Percentiles rank a stretch among this genome's conserved stretches.
These are phyloP conservation scores for Fusarium armeniacum DNA, from an alignment of 2,329 filamentous ascomycete species.

Conservation along the genomic window DNA sequence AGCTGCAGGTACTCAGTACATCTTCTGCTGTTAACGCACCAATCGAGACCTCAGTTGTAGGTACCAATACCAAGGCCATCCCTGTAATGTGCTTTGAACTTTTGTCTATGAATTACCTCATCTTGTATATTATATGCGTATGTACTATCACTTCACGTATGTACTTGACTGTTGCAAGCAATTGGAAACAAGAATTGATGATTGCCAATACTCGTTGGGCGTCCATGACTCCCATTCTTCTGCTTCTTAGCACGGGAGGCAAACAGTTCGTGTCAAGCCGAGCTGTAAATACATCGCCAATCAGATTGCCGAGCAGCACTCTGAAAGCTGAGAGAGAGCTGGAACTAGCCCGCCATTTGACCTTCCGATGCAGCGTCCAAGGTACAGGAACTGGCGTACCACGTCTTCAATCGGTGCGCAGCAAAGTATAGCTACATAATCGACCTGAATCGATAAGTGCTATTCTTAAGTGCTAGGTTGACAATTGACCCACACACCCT, in stretches of 20 bases:
- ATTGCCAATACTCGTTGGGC: not conserved
- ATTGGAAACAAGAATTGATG: conserved; percentile 1
- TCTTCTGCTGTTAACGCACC: not conserved
- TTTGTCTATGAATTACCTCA: conserved; percentile 7
- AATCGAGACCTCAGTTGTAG: conserved; percentile 2
- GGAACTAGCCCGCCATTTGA: conserved; percentile 23
- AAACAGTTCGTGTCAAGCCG: conserved; percentile 36
- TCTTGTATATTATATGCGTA: not conserved
- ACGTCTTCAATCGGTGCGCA: fast-evolving
- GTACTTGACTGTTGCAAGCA: not conserved
- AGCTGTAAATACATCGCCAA: conserved; percentile 31
- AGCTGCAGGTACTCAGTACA: conserved; percentile 38
- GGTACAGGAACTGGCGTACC: conserved; percentile 6
- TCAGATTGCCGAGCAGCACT: conserved; percentile 16
- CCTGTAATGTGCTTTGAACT: conserved; percentile 11
- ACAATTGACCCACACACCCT: conserved; percentile 34
- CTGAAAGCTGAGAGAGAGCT: conserved; percentile 29
- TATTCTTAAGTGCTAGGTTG: conserved; percentile 36
- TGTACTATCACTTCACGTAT: too few species aligned
- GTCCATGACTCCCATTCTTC: conserved; percentile 25
- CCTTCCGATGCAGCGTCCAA: conserved; percentile 20
- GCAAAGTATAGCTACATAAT: conserved; percentile 5
- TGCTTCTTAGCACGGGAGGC: conserved; percentile 27
- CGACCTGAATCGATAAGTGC: conserved; percentile 26
- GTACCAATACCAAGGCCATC: conserved; percentile 29